A percentile compares a stretch with the other conserved stretches of the same genome.
Evolutionary conservation across 2,329 filamentous ascomycete species (phyloP).

Genomic region (Laburnicola sp.): DNA sequence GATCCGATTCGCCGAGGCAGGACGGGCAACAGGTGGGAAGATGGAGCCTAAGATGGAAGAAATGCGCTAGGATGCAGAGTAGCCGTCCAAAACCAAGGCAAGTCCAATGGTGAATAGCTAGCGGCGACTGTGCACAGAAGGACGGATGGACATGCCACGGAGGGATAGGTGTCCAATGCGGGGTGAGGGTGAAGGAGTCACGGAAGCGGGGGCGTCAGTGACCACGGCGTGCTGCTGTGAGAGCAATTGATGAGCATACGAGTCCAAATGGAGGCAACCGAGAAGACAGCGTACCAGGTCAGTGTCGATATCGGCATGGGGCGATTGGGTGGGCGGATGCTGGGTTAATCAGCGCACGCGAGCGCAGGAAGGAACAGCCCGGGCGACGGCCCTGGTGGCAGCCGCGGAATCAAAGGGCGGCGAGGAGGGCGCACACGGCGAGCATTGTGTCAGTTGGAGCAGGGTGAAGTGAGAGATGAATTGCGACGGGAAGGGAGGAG

Average conservation of each 20-base stretch:
- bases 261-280: conserved; percentile 6
- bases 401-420: conserved; percentile 32
- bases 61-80: conserved; percentile 11
- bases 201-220: conserved; percentile 14
- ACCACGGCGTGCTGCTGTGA: conserved; percentile 14
- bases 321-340: conserved; percentile 10
- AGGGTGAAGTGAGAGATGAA: conserved; percentile 1
- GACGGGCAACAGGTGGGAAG: conserved; percentile 9
- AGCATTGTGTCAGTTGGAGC: conserved; percentile 13
- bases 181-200: conserved; percentile 18
- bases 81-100: conserved; percentile 18
- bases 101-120: conserved; percentile 11
- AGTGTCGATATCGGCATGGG: conserved; percentile 7
- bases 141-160: conserved; percentile 4
- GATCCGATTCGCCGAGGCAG: conserved; percentile 9
- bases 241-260: conserved; percentile 22
- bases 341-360: conserved; percentile 32
- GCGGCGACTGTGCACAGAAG: conserved; percentile 6
- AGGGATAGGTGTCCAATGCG: conserved; percentile 10
- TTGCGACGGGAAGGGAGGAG: conserved; percentile 16
- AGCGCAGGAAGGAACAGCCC: conserved; percentile 19
- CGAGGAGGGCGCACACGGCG: conserved; percentile 21
- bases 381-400: conserved; percentile 13
- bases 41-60: conserved; percentile 1
- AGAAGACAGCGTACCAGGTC: conserved; percentile 14